Evolutionary conservation across 768 basidiomycete species (phyloP), one percentile per base, ranked within the genome.

Genomic region (Trametes coccinea): DNA sequence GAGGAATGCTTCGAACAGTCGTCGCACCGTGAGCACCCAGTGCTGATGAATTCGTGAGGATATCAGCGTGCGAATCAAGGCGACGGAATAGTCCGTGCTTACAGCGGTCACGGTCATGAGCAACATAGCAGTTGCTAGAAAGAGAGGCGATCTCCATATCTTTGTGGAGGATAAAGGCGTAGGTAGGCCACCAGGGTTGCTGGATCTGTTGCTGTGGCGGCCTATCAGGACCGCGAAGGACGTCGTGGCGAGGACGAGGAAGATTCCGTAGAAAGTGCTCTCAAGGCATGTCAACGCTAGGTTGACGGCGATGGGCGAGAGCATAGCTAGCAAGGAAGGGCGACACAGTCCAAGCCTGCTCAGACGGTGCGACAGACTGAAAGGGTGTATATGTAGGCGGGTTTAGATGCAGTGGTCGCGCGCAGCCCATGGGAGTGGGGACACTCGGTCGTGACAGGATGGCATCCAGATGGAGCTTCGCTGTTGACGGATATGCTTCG

Each of bases 21-120:
- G 22, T n/a, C 60, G 54, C n/a, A 61, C 60, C 1, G 60, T 52
- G 33, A 61, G 39, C 3, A 56, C 22, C 60, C 60, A 61, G 16
- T 61, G 60, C 60, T 61, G 34, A 27, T 4, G 11, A 9, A 22
- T n/a, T 14, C 22, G 22, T 6, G 27, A 46, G n/a, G 22, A 29
- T 14, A 17, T 46, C 45, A 17, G 17, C 4, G 27, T 22, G 11
- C 22, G 22, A 10, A 9, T 8, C 1, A 46, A 33, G 13, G 34
- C 45, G 33, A 37, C 17, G 39, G 10, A 30, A 8, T 7, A 31
- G 37, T 16, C n/a, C 7, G 9, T 9, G 29, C 37, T 55, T 17
- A 55, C 34, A 0, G 40, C 37, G 9, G 47, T 27, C 2, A 55
- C 60, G 2, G 43, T 53, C 47, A 48, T 44, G 37, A 61, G 60